These are phyloP conservation scores for Citrullus amarus DNA, from an alignment of 306 rosid species.

Conservation along the genomic window DNA sequence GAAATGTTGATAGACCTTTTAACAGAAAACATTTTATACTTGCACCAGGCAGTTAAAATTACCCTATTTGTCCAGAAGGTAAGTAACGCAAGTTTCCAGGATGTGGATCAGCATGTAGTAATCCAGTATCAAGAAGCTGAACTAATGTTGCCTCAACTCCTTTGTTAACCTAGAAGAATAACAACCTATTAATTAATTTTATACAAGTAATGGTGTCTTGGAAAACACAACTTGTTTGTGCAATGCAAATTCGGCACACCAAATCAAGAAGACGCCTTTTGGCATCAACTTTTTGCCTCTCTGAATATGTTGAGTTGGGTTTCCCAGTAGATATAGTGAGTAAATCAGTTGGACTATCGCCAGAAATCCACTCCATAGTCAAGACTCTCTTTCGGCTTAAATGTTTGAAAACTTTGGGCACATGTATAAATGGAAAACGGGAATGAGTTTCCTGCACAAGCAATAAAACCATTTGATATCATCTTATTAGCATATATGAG, in stretches of 20 bases:
- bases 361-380: slow-evolving; percentile 95
- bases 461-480: slow-evolving; percentile 17
- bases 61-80: slow-evolving; percentile 83
- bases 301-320: slow-evolving; percentile 35
- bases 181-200: slow-evolving; percentile 12
- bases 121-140: slow-evolving; percentile 95
- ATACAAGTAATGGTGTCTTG: not conserved
- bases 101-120: slow-evolving; percentile 97
- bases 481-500: not conserved
- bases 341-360: slow-evolving; percentile 85
- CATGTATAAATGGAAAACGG: slow-evolving; percentile 48
- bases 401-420: slow-evolving; percentile 56
- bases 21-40: not conserved
- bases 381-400: slow-evolving; percentile 74
- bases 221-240: not conserved
- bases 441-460: slow-evolving; percentile 76
- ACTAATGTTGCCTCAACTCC: slow-evolving; percentile 86
- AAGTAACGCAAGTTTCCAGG: slow-evolving; percentile 92
- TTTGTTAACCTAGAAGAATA: slow-evolving; percentile 59
- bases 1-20: not conserved
- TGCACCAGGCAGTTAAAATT: slow-evolving; percentile 9
- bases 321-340: slow-evolving; percentile 44
- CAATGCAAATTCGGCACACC: slow-evolving; percentile 27
- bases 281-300: slow-evolving; percentile 59
- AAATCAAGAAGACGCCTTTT: slow-evolving; percentile 81